Base-by-base conservation (phyloP, 1,139 yeast species). In the Casaregolazyma suthepensis region DNA sequence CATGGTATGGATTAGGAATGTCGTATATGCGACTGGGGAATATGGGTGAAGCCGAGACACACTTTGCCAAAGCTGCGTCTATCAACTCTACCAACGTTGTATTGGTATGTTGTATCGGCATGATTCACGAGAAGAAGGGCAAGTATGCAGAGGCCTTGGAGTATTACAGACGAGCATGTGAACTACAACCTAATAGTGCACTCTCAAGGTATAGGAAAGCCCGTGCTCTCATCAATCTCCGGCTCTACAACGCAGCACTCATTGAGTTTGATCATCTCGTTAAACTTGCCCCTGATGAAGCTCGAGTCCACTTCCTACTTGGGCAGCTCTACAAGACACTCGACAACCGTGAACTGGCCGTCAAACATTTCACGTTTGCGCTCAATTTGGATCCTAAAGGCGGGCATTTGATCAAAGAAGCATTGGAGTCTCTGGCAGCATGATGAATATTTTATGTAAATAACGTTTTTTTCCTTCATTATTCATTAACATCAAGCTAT, bases 1-100 rank as follows among this genome's bases (percentile, higher is more conserved):
- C 99, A 0, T 82, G 93, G 65, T 94, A 93, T 65, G 99, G 99
- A 20, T 80, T 94, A 56, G 99, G 99, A 6, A 90, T 90, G 95
- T 95, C 91, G 43, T 87, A 86, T 67, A 78, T 90, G 67, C 87
- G 90, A 63, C 72, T 90, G 52, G 98, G 97, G 2, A 91, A 89
- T 63, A 83, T 83, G 63, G 82, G 79, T 46, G 82, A 83, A 64
- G 96, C 99, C 0, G 93, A 90, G 63, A 80, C 83, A 58, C 96
- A 90, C 69, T 90, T 93, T 73, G 75, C 89, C 51, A 87, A 86
- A 63, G 99, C 99, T 0, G 81, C 88, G 18, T 80, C 85, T 44
- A 88, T 93, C 53, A 93, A 93, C 65, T 97, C 98, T 0, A 85
- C 85, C 46, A 94, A 94, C 68, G 87, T 89, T 5, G 91, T 94